Conservation (phyloP, 305 asterid species). For the Caryopteris hybrid region DNA sequence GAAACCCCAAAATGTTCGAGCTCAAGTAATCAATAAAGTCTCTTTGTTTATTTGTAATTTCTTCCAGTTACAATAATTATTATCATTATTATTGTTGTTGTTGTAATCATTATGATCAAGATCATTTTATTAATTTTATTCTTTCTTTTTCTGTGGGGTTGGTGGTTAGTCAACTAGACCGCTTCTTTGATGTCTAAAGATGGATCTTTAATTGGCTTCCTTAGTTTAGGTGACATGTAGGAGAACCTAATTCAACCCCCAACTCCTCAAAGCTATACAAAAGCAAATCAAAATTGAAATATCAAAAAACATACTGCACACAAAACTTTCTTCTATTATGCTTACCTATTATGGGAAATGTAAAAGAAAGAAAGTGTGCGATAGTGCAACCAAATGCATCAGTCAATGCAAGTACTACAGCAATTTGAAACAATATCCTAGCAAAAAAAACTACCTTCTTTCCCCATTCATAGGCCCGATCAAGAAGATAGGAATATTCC, state of each 20-base stretch:
- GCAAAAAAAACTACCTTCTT: slow-evolving; percentile 46
- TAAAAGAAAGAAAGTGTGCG: background rate
- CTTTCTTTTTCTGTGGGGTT: too few species aligned
- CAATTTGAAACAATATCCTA: background rate
- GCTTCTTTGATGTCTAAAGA: background rate
- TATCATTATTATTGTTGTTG: too few species aligned
- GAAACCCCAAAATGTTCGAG: background rate
- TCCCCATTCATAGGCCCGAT: slow-evolving; percentile 92
- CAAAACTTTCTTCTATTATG: background rate
- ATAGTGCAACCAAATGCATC: background rate
- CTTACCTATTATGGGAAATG: background rate
- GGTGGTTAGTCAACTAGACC: too few species aligned
- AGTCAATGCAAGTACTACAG: background rate
- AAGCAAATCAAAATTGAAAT: background rate
- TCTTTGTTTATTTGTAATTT: background rate
- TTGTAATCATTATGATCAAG: too few species aligned
- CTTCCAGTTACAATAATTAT: background rate
- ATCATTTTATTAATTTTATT: too few species aligned
- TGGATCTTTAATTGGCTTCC: background rate
- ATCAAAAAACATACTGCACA: background rate
- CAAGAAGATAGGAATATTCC: slow-evolving; percentile 89
- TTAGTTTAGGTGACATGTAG: background rate
- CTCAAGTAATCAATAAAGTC: background rate
- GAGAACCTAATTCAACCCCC: background rate
- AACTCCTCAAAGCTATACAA: background rate